Conservation (phyloP, 2,329 filamentous ascomycete genomes). For the Hirsutella minnesotensis region DNA sequence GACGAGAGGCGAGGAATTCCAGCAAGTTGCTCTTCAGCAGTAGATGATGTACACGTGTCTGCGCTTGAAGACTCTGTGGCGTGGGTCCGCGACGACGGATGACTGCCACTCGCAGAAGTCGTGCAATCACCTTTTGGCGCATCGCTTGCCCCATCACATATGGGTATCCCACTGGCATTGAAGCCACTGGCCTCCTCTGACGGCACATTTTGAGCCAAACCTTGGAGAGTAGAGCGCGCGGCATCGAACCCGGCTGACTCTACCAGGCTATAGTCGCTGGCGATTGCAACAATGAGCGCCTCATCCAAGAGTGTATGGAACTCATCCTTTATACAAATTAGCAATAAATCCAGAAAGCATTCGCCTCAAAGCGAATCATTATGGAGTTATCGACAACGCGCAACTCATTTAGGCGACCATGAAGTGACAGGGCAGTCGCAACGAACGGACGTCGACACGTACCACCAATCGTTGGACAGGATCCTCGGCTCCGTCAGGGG, state of each 20-base stretch:
- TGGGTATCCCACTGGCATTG: conserved; percentile 62
- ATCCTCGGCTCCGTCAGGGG: conserved; percentile 10
- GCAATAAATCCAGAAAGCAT: not conserved
- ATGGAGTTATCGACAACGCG: too few species aligned
- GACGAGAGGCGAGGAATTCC: conserved; percentile 17
- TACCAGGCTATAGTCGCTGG: conserved; percentile 58
- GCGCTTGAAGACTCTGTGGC: conserved; percentile 12
- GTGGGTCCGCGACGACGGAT: conserved; percentile 13
- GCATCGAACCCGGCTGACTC: conserved; percentile 36
- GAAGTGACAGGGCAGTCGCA: too few species aligned
- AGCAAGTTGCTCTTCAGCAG: conserved; percentile 9
- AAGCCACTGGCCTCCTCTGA: conserved; percentile 65
- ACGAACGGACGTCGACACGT: too few species aligned
- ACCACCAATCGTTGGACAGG: conserved; percentile 18
- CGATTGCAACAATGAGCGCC: conserved; percentile 63
- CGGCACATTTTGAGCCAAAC: conserved; percentile 50
- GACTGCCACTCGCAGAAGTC: conserved; percentile 15
- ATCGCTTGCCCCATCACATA: conserved; percentile 16
- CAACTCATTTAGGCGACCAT: too few species aligned
- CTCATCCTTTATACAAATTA: conserved; percentile 41
- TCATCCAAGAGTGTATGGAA: conserved; percentile 69
- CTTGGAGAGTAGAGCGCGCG: conserved; percentile 49
- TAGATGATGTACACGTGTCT: conserved; percentile 15
- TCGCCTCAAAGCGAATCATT: too few species aligned
- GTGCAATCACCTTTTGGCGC: conserved; percentile 13